phyloP scores from a whole-genome alignment of 2,329 filamentous ascomycete species.

The Metarhizium guizhouense region DNA sequence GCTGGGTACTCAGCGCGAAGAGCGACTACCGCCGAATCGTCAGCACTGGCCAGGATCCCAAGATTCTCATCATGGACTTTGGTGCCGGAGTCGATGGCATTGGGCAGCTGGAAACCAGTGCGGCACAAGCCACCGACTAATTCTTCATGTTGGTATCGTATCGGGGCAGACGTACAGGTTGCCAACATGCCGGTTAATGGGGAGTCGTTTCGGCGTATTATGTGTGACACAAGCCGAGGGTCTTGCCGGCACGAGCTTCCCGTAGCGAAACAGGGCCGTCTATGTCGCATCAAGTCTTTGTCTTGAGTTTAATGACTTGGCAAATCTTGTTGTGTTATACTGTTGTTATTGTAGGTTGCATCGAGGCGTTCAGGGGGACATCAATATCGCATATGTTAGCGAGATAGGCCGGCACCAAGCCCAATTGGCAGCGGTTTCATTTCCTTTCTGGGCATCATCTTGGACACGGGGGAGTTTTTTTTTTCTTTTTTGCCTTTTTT shows the following conservation, averaged over 20 bases:
- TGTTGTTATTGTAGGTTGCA: background rate
- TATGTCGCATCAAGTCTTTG: background rate
- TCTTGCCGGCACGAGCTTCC: background rate
- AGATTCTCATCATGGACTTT: constrained; percentile 92
- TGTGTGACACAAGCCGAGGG: background rate
- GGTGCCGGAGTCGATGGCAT: constrained; percentile 53
- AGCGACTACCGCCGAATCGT: constrained; percentile 92
- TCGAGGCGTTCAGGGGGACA: background rate
- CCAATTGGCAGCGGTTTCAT: background rate
- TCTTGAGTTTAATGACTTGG: background rate
- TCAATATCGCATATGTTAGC: background rate
- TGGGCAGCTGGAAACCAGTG: constrained; percentile 43
- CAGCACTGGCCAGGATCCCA: constrained; percentile 87
- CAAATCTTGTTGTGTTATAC: background rate
- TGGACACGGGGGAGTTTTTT: background rate
- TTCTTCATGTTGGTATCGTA: background rate
- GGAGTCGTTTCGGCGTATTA: background rate
- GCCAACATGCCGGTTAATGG: background rate
- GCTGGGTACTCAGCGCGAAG: constrained; percentile 95
- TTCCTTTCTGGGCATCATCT: background rate
- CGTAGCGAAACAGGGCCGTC: background rate
- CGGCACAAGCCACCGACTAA: background rate
- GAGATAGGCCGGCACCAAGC: background rate
- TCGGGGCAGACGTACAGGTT: background rate
- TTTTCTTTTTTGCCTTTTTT: no score